phyloP scores from a whole-genome alignment of 768 basidiomycete genomes.

The Rhizopogon sp. region DNA sequence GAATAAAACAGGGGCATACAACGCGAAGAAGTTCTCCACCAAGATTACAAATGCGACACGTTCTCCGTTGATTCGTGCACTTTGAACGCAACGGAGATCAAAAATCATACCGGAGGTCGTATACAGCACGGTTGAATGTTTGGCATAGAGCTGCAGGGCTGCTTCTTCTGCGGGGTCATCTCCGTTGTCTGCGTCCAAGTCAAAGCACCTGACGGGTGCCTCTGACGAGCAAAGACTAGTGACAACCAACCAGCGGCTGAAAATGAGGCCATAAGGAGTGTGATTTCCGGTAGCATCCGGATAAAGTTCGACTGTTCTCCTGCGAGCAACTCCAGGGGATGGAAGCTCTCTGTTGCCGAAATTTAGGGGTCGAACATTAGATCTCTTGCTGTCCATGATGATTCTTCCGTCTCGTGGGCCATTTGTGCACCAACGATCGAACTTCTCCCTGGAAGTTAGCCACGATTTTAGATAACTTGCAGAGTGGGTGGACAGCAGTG shows the following conservation, averaged over 20 bases:
- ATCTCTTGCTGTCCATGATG: not conserved
- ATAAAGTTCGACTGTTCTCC: slow-evolving; percentile 1
- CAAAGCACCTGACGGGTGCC: slow-evolving; percentile 1
- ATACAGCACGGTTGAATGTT: slow-evolving; percentile 1
- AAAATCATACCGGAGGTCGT: slow-evolving; percentile 1
- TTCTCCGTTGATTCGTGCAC: not conserved
- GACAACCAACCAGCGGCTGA: slow-evolving; percentile 1
- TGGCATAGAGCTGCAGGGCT: not conserved
- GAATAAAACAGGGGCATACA: not conserved
- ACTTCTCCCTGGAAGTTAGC: slow-evolving; percentile 1
- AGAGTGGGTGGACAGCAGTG: not conserved
- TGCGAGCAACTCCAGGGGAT: not conserved
- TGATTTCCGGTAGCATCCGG: not conserved
- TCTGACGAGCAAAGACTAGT: slow-evolving; percentile 1
- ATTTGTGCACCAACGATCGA: slow-evolving; percentile 1
- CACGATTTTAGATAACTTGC: not conserved
- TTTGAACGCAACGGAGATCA: slow-evolving; percentile 2
- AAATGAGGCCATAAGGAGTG: not conserved
- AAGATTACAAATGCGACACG: slow-evolving; percentile 1
- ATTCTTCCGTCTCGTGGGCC: not conserved
- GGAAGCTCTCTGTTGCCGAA: not conserved
- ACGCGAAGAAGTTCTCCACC: not conserved
- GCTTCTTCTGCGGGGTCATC: not conserved
- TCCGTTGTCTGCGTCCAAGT: slow-evolving; percentile 1
- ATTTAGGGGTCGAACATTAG: not conserved